Conservation (phyloP, 2,329 filamentous ascomycete species). For the Ceratocystis destructans region DNA sequence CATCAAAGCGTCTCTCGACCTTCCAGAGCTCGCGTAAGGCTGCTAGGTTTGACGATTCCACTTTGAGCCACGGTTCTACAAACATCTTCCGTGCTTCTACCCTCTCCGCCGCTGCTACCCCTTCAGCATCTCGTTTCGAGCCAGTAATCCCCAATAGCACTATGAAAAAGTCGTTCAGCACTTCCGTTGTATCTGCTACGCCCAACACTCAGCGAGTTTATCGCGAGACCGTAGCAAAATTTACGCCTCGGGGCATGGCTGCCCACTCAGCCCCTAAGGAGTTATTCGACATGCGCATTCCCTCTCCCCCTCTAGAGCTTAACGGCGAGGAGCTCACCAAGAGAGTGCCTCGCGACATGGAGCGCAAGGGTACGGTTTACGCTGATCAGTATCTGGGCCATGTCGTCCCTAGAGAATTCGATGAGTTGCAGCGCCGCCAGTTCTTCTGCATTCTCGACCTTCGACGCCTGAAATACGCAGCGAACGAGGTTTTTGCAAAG, state of each 20-base stretch:
- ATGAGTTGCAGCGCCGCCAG: slow-evolving; percentile 46
- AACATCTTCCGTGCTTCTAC: slow-evolving; percentile 33
- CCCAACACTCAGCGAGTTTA: slow-evolving; percentile 31
- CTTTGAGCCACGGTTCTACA: slow-evolving; percentile 28
- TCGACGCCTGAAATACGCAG: slow-evolving; percentile 46
- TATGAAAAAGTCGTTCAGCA: slow-evolving; percentile 36
- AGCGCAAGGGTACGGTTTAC: slow-evolving; percentile 41
- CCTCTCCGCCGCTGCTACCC: slow-evolving; percentile 26
- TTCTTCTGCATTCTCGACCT: slow-evolving; percentile 51
- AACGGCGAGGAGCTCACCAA: slow-evolving; percentile 41
- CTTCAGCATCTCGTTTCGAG: slow-evolving; percentile 30
- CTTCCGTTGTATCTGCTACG: slow-evolving; percentile 32
- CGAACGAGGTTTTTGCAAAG: slow-evolving; percentile 45
- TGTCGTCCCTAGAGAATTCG: slow-evolving; percentile 43
- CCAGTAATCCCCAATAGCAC: slow-evolving; percentile 34
- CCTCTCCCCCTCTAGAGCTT: slow-evolving; percentile 41
- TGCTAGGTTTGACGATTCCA: slow-evolving; percentile 16
- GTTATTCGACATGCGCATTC: slow-evolving; percentile 45
- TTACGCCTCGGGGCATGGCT: slow-evolving; percentile 37
- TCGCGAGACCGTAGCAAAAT: slow-evolving; percentile 35
- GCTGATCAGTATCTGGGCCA: slow-evolving; percentile 46
- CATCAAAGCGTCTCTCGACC: slow-evolving; percentile 27
- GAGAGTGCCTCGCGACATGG: slow-evolving; percentile 40
- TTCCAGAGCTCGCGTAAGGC: slow-evolving; percentile 29
- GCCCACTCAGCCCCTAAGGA: slow-evolving; percentile 35